Percentiles rank a stretch among this genome's conserved stretches.
phyloP scores from a whole-genome alignment of 2,329 filamentous ascomycete species.

The Mycosphaerella arachidis region DNA sequence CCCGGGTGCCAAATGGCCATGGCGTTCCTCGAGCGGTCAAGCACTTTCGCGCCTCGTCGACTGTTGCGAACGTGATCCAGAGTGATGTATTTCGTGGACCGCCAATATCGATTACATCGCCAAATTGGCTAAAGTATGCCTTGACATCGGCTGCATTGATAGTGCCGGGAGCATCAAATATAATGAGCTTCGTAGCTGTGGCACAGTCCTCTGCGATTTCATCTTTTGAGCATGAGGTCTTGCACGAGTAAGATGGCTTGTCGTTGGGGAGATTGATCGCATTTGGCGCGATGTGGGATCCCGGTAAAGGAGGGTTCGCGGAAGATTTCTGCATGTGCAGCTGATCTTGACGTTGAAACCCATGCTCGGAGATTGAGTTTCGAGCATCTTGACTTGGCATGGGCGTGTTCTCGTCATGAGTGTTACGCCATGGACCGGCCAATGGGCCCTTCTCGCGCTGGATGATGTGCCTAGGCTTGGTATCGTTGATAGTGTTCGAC shows the following conservation, averaged over 20 bases:
- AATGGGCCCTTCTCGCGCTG: background rate
- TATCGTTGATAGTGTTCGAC: background rate
- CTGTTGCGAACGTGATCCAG: background rate
- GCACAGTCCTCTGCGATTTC: conserved; percentile 15
- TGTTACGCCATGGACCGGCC: background rate
- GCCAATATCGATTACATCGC: conserved; percentile 2
- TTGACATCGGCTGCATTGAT: conserved; percentile 1
- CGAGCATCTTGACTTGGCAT: background rate
- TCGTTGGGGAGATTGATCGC: background rate
- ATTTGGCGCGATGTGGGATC: too few relatives aligned
- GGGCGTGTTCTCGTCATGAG: background rate
- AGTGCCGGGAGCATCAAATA: conserved; percentile 10
- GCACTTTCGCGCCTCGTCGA: background rate
- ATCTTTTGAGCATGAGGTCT: conserved; percentile 8
- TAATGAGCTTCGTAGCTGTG: conserved; percentile 17
- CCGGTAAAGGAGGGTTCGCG: background rate
- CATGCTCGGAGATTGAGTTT: background rate
- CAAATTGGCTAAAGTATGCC: conserved; percentile 13
- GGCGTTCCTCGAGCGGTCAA: background rate
- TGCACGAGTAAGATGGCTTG: background rate
- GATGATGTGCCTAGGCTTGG: background rate
- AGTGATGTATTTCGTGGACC: background rate
- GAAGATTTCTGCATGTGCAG: background rate
- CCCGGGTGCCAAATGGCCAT: background rate
- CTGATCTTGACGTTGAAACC: background rate